Conservation (phyloP, 1,284 basidiomycete species). For the Mycocalia duriaeana region DNA sequence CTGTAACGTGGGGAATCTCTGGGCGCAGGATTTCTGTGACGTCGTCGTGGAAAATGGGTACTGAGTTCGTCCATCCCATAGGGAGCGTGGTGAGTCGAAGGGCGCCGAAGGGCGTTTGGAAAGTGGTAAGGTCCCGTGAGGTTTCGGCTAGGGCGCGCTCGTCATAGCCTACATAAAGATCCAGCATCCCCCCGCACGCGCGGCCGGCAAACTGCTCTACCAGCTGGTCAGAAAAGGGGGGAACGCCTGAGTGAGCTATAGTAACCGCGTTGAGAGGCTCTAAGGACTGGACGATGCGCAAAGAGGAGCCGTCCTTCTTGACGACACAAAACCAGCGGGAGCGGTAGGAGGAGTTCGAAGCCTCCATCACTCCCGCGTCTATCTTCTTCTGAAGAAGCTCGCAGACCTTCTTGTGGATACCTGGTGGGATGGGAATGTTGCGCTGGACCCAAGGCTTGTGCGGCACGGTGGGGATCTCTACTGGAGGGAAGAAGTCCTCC, state of each 20-base stretch:
- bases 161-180: slow-evolving; percentile 17
- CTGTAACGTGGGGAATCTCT: slow-evolving; percentile 23
- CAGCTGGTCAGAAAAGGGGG: slow-evolving; percentile 8
- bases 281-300: slow-evolving; percentile 14
- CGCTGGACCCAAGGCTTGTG: neutral
- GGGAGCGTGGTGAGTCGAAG: slow-evolving; percentile 16
- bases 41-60: slow-evolving; percentile 24
- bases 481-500: slow-evolving; percentile 1
- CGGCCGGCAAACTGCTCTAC: slow-evolving; percentile 11
- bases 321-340: slow-evolving; percentile 6
- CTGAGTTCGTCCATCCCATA: slow-evolving; percentile 30
- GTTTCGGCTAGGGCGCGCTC: slow-evolving; percentile 8
- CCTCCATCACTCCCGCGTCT: neutral
- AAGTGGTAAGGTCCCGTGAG: slow-evolving; percentile 17
- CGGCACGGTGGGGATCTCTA: neutral
- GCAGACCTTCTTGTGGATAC: neutral
- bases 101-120: slow-evolving; percentile 18
- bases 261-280: slow-evolving; percentile 15
- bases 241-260: slow-evolving; percentile 11
- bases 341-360: neutral
- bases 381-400: neutral
- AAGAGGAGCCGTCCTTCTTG: slow-evolving; percentile 17
- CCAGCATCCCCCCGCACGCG: slow-evolving; percentile 13
- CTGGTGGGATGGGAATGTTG: slow-evolving; percentile 1
- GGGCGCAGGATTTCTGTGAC: slow-evolving; percentile 27